Evolutionary conservation across 768 basidiomycete species (phyloP), one percentile per base, ranked within the genome.

Genomic region (Basidioascus undulatus): DNA sequence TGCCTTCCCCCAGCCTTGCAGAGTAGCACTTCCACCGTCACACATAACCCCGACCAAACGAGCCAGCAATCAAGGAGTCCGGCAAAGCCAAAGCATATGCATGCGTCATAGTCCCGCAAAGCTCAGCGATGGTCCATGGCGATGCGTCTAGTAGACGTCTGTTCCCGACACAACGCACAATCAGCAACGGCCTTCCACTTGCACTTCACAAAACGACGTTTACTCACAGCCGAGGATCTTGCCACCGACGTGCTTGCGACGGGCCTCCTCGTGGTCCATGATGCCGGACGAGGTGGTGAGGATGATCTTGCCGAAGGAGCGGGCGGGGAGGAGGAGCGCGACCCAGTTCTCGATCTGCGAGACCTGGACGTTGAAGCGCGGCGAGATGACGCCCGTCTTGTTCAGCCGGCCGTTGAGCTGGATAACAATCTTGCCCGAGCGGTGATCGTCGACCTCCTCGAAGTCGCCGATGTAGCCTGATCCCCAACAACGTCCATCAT

Each of bases 361-460:
- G 47, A 80, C 76, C 58, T 86, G 80, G 52, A 96, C 72, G 64
- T 96, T 94, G 72, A 82, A 96, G 41, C 92, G 79, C 33, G 89
- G 87, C n/a, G 87, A 94, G 63, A 94, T 94, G 57, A 98, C 89
- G 52, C 89, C 92, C n/a, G 76, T 78, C 67, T 98, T 98, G 71
- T 98, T 98, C 53, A 98, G 71, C 46, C 84, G 80, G 35, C 92
- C 92, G 56, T 92, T 98, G 43, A 98, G 74, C 64, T 98, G 87
- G 53, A 96, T 71, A 54, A 98, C 87, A 50, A 98, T 83, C 65
- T 96, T 98, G 54, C 84, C 84, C 6, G 83, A 75, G 45, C 89
- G 86, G 62, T 96, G 92, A 66, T 98, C 92, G 55, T 98, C 92
- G 58, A 94, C 76, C 62, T 92, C 81, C 61, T 92, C 87, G 41